These are phyloP conservation scores for Mycena rosella DNA, from an alignment of 768 basidiomycete species.

Conservation along the genomic window DNA sequence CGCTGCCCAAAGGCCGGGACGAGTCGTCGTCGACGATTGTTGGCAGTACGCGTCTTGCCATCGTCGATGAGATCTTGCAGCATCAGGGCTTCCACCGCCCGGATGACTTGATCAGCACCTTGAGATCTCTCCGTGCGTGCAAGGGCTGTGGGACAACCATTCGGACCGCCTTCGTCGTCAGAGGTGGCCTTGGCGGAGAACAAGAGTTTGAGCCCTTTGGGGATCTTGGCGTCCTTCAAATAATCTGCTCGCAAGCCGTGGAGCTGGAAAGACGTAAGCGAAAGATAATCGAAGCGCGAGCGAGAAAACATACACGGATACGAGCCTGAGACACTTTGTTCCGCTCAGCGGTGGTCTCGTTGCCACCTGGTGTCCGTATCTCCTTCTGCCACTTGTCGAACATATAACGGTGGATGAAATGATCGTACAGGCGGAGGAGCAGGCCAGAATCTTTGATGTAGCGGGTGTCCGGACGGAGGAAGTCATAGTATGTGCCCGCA, in stretches of 20 bases:
- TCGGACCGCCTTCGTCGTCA: slow-evolving; percentile 2
- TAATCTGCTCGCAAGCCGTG: too few relatives aligned
- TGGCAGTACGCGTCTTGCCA: background rate
- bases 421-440: slow-evolving; percentile 14
- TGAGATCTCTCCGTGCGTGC: slow-evolving; percentile 14
- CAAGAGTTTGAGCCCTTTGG: background rate
- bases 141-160: slow-evolving; percentile 4
- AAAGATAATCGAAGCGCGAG: too few relatives aligned
- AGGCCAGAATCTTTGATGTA: slow-evolving; percentile 3
- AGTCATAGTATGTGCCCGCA: slow-evolving; percentile 13
- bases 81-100: background rate
- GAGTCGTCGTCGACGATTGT: background rate
- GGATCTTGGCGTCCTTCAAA: too few relatives aligned
- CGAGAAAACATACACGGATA: slow-evolving; percentile 19
- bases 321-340: too few relatives aligned
- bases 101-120: slow-evolving; percentile 7
- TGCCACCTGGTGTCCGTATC: slow-evolving; percentile 18
- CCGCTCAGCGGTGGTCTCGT: background rate
- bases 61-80: background rate
- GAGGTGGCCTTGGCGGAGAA: background rate
- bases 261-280: too few relatives aligned
- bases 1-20: background rate
- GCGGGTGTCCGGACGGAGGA: background rate
- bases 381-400: slow-evolving; percentile 5
- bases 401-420: slow-evolving; percentile 23